Conservation (phyloP, 2,329 filamentous ascomycete species). For the Aulographum hederae region DNA sequence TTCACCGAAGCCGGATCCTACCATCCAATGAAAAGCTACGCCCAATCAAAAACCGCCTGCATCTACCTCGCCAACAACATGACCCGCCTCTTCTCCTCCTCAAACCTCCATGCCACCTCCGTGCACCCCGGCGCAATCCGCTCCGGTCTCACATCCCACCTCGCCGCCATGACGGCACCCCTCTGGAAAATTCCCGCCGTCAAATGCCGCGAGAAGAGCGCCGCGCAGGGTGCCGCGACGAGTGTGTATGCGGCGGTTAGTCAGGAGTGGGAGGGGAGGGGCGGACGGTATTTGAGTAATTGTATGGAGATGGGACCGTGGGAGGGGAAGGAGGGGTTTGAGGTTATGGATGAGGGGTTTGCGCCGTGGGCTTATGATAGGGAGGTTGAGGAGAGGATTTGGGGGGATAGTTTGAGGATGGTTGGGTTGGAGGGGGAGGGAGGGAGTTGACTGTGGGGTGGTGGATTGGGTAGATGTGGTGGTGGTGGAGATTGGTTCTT, state of each 20-base stretch:
- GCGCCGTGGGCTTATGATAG: slow-evolving; percentile 18
- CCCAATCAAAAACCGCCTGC: slow-evolving; percentile 31
- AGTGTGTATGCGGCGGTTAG: slow-evolving; percentile 18
- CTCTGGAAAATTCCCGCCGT: slow-evolving; percentile 1
- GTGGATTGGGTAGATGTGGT: no score
- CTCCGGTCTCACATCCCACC: slow-evolving; percentile 17
- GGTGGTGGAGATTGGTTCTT: no score
- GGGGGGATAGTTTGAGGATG: slow-evolving; percentile 19
- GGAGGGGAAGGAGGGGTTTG: slow-evolving; percentile 10
- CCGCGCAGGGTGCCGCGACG: slow-evolving; percentile 21
- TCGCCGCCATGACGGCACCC: no score
- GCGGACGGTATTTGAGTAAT: slow-evolving; percentile 16
- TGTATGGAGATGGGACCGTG: slow-evolving; percentile 7
- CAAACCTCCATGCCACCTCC: slow-evolving; percentile 24
- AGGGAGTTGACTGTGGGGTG: no score
- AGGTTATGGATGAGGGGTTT: slow-evolving; percentile 12
- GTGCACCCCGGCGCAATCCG: slow-evolving; percentile 29
- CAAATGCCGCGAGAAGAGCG: slow-evolving; percentile 11
- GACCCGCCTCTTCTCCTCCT: slow-evolving; percentile 26
- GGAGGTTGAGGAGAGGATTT: slow-evolving; percentile 21
- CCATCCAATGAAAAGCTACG: slow-evolving; percentile 23
- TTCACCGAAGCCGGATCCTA: slow-evolving; percentile 12
- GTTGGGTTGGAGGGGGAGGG: slow-evolving; percentile 11
- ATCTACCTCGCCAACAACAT: slow-evolving; percentile 33
- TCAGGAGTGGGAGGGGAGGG: slow-evolving; percentile 14